Conservation (phyloP, 768 basidiomycete genomes). For the Neoboletus subvelutipes region DNA sequence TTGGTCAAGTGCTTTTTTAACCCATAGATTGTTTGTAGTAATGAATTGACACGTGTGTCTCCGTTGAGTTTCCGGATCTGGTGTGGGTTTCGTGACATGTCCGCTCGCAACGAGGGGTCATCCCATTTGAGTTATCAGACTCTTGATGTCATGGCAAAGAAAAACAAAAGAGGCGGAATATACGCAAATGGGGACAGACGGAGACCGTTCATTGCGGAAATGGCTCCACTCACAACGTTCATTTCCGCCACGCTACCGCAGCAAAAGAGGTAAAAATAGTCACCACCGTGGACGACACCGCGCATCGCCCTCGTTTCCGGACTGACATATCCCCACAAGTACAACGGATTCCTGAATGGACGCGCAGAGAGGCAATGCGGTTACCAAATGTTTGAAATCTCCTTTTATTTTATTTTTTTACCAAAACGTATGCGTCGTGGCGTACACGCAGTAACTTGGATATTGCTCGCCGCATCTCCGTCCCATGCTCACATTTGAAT, state of each 20-base stretch:
- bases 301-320: not conserved
- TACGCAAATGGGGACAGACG: not conserved
- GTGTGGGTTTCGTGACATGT: not conserved
- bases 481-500: not conserved
- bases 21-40: too few relatives aligned
- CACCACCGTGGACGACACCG: not conserved
- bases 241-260: conserved; percentile 20
- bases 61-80: not conserved
- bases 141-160: not conserved
- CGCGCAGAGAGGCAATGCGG: conserved; percentile 3
- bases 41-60: too few relatives aligned
- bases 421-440: not conserved
- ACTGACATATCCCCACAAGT: not conserved
- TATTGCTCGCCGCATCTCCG: conserved; percentile 13
- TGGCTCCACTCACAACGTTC: not conserved
- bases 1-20: conserved; percentile 33
- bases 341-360: not conserved
- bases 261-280: conserved; percentile 10
- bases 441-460: not conserved
- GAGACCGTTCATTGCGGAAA: conserved; percentile 10
- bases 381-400: not conserved
- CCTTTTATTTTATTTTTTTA: not conserved
- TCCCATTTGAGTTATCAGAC: not conserved
- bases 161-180: not conserved
- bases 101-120: conserved; percentile 2